Conservation (phyloP, 768 basidiomycete species). For the Xanthoconium purpureum region DNA sequence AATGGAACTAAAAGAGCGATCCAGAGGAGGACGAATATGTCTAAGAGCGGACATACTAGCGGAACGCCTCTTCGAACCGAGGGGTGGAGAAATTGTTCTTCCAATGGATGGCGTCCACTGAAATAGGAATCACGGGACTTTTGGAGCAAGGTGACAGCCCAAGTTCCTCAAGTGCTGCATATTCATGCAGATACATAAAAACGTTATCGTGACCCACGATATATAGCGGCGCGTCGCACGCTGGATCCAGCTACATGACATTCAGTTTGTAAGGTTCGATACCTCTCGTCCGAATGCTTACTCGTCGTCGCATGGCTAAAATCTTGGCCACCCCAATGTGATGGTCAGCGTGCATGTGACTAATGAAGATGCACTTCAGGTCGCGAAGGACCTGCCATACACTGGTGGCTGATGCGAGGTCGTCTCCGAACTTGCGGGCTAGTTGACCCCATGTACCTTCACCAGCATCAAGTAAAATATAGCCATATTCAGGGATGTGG, state of each 20-base stretch:
- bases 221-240: slow-evolving; percentile 61
- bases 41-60: slow-evolving; percentile 1
- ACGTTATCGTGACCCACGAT: slow-evolving; percentile 59
- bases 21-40: not conserved
- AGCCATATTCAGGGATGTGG: slow-evolving; percentile 66
- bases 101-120: slow-evolving; percentile 56
- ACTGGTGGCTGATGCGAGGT: slow-evolving; percentile 32
- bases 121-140: slow-evolving; percentile 53
- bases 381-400: slow-evolving; percentile 64
- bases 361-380: slow-evolving; percentile 78
- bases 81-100: slow-evolving; percentile 36
- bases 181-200: slow-evolving; percentile 69
- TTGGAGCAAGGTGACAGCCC: slow-evolving; percentile 51
- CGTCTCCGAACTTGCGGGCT: slow-evolving; percentile 66
- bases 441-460: slow-evolving; percentile 95
- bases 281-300: slow-evolving; percentile 25
- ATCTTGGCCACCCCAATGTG: slow-evolving; percentile 80
- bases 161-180: slow-evolving; percentile 66
- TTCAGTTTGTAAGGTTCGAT: not conserved
- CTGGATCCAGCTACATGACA: slow-evolving; percentile 56
- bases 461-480: slow-evolving; percentile 82
- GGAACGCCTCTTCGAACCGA: not conserved
- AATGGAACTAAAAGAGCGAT: slow-evolving; percentile 38
- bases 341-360: slow-evolving; percentile 92
- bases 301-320: slow-evolving; percentile 66